These are phyloP conservation scores for Trichocomaceae sp. DNA, from an alignment of 2,329 filamentous ascomycete genomes.

Conservation along the genomic window DNA sequence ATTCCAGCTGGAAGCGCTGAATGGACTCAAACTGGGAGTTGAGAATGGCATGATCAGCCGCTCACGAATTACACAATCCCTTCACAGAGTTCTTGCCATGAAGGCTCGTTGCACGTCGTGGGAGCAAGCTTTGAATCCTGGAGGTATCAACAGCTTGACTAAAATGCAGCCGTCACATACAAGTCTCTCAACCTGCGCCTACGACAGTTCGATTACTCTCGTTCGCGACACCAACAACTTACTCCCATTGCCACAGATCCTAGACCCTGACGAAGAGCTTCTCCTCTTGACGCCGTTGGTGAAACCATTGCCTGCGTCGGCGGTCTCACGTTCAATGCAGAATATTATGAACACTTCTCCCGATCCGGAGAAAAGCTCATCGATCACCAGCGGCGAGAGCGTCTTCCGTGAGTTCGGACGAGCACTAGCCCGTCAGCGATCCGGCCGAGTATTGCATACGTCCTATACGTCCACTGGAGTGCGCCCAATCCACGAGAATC, in stretches of 20 bases:
- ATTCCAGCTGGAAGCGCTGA: slow-evolving; percentile 85
- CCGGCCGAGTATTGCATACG: slow-evolving; percentile 82
- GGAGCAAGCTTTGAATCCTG: slow-evolving; percentile 83
- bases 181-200: slow-evolving; percentile 73
- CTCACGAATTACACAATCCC: slow-evolving; percentile 70
- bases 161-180: slow-evolving; percentile 77
- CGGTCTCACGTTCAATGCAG: slow-evolving; percentile 63
- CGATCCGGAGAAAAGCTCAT: slow-evolving; percentile 55
- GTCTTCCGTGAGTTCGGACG: slow-evolving; percentile 87
- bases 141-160: slow-evolving; percentile 68
- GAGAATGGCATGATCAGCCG: slow-evolving; percentile 85
- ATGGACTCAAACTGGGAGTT: slow-evolving; percentile 78
- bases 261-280: slow-evolving; percentile 82
- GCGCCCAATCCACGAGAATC: slow-evolving; percentile 83
- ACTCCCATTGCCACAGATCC: slow-evolving; percentile 71
- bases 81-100: slow-evolving; percentile 69
- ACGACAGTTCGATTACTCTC: slow-evolving; percentile 87
- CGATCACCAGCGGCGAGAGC: slow-evolving; percentile 82
- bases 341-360: slow-evolving; percentile 44
- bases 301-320: slow-evolving; percentile 85
- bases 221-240: slow-evolving; percentile 82
- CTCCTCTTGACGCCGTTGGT: slow-evolving; percentile 81
- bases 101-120: slow-evolving; percentile 84
- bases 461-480: slow-evolving; percentile 94
- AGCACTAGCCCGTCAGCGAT: slow-evolving; percentile 76